phyloP scores from a whole-genome alignment of 352 stramenopile genomes.

The Phytophthora multivora region DNA sequence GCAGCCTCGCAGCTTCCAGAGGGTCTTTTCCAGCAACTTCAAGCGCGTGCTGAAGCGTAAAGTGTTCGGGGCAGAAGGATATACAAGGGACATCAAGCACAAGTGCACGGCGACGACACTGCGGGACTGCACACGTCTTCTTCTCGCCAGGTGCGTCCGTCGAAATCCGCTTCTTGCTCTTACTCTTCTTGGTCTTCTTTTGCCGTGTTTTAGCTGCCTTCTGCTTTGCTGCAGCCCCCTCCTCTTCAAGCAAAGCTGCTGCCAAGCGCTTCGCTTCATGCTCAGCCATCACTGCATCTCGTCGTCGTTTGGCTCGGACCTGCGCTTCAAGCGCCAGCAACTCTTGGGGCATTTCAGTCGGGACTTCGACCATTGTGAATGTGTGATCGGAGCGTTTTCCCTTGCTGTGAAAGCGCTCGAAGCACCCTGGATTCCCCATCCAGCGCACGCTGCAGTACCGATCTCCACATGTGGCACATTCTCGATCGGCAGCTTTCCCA shows the following conservation, averaged over 20 bases:
- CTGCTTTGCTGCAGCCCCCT: conserved; percentile 19
- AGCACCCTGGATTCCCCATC: conserved; percentile 86
- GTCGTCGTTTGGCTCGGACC: conserved; percentile 56
- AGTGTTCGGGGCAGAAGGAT: conserved; percentile 56
- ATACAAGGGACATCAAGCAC: conserved; percentile 28
- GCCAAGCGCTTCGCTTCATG: conserved; percentile 57
- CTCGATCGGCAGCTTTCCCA: conserved; percentile 68
- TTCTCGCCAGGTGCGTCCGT: conserved; percentile 23
- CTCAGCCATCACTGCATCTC: conserved; percentile 57
- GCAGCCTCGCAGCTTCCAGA: conserved; percentile 63
- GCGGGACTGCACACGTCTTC: conserved; percentile 40
- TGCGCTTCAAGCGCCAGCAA: conserved; percentile 61
- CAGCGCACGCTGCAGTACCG: conserved; percentile 84
- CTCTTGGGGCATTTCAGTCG: conserved; percentile 39
- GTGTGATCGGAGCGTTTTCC: conserved; percentile 68
- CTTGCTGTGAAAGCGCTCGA: conserved; percentile 81
- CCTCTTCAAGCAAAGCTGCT: conserved; percentile 44
- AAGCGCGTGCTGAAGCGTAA: conserved; percentile 72
- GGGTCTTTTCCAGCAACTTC: conserved; percentile 59
- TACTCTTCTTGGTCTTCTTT: conserved; percentile 43
- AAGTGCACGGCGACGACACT: conserved; percentile 37
- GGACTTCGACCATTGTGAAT: conserved; percentile 40
- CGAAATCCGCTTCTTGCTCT: conserved; percentile 21
- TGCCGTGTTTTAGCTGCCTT: conserved; percentile 6
- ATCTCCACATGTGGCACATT: conserved; percentile 68